Evolutionary conservation across 176 grass and related monocot genomes (phyloP).

Genomic region (Raddia distichophylla): DNA sequence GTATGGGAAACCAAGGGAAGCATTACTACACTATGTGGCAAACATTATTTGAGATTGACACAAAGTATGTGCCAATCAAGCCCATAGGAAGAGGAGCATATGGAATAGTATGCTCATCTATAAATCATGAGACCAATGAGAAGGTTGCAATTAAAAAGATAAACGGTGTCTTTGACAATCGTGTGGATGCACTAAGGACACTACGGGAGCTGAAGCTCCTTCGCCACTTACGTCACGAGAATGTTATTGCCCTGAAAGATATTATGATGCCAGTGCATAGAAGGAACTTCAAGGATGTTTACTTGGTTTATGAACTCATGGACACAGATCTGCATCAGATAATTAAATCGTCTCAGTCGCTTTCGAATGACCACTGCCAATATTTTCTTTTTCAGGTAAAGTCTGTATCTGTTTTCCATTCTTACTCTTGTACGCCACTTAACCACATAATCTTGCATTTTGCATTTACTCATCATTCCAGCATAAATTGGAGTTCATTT

Average conservation of each 20-base stretch:
- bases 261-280: constrained; percentile 66
- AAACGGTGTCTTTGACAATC: constrained; percentile 68
- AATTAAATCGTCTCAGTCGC: constrained; percentile 57
- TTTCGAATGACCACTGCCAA: constrained; percentile 69
- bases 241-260: constrained; percentile 66
- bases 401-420: background rate
- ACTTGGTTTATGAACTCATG: constrained; percentile 68
- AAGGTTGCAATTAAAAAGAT: constrained; percentile 62
- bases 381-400: constrained; percentile 73
- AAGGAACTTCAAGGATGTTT: constrained; percentile 67
- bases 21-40: constrained; percentile 74
- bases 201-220: constrained; percentile 66
- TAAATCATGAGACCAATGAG: constrained; percentile 51
- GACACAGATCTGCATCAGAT: constrained; percentile 65
- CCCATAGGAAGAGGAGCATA: constrained; percentile 58
- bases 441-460: background rate
- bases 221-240: constrained; percentile 57
- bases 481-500: constrained; percentile 10
- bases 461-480: constrained; percentile 5
- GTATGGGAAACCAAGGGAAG: constrained; percentile 55
- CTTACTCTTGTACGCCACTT: background rate
- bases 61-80: constrained; percentile 61
- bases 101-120: constrained; percentile 51
- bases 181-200: constrained; percentile 56
- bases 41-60: constrained; percentile 60